These are phyloP conservation scores for Corchorus capsularis DNA, from an alignment of 345 rosid species.

Conservation along the genomic window DNA sequence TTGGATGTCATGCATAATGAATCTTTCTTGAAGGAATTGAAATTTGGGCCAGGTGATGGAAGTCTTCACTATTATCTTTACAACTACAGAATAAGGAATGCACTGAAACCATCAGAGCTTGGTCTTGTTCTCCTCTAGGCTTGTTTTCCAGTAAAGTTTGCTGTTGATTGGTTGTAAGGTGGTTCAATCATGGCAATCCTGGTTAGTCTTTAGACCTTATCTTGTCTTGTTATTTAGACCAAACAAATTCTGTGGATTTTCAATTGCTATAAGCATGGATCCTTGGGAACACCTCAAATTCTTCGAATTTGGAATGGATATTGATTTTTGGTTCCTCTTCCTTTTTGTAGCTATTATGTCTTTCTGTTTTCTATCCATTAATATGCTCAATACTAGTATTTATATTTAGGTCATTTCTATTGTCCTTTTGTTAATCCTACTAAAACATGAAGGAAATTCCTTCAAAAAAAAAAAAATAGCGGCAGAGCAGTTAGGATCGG, in stretches of 20 bases:
- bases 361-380: not conserved
- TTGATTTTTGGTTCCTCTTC: not conserved
- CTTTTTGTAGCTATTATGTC: not conserved
- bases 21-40: conserved; percentile 77
- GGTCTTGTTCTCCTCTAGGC: conserved; percentile 80
- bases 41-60: conserved; percentile 93
- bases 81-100: conserved; percentile 59
- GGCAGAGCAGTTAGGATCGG: not conserved
- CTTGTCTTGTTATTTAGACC: not conserved
- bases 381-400: too few relatives aligned
- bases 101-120: conserved; percentile 69
- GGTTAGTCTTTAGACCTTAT: not conserved
- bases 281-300: not conserved
- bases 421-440: too few relatives aligned
- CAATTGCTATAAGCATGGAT: not conserved
- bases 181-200: not conserved
- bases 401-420: too few relatives aligned
- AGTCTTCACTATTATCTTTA: conserved; percentile 89
- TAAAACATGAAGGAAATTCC: too few relatives aligned
- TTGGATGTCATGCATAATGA: conserved; percentile 91
- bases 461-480: not conserved
- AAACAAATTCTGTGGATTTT: not conserved
- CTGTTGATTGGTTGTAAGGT: not conserved
- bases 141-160: not conserved
- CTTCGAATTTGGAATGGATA: not conserved